Evolutionary conservation across 2,329 filamentous ascomycete species (phyloP), one percentile per base, ranked within the genome.

Genomic region (Stachybotrys echinatus): DNA sequence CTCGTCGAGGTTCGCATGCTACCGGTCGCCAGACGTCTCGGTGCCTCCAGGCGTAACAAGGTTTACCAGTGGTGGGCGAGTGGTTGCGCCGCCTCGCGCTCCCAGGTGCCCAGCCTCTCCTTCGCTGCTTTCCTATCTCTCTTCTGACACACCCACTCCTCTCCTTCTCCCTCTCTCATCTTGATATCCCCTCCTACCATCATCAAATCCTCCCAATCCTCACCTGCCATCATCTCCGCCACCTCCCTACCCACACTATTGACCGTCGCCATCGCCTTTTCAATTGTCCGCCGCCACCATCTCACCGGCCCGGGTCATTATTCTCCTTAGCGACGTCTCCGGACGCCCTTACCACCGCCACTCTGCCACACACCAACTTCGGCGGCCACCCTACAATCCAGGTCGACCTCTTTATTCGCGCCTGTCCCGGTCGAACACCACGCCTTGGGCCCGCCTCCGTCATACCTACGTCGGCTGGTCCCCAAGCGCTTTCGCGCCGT

Each of bases 151-250:
- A 40, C 38, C 12, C 38, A 12, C 39, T 52, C 17, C 18, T 42
- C 14, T 45, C 47, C 49, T 23, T 31, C 42, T 42, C 46, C 37
- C 42, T 34, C 48, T 43, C 14, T 14, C 14, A 14, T 14, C 27
- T 34, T 34, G 27, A 34, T 40, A 40, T 40, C 38, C 38, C 19
- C 38, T 40, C 38, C 38, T 40, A 7, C 17, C 38, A 8, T 40
- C 14, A 34, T 48, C 49, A 37, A 40, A 47, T 27, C 23, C 17
- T 42, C 45, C 38, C n/a, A 40, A n/a, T 18, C 38, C 38, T 40
- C 38, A 18, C 38, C 38, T 20, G 18, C 38, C 38, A 18, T 40
- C 38, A 40, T 20, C 38, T 40, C 38, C 38, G 17, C 38, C 38
- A 18, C 38, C 14, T 14, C 27, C 27, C 27, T 34, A 34, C 14